Base-by-base conservation (phyloP, 2,329 filamentous ascomycete genomes). In the Xylariales sp. region DNA sequence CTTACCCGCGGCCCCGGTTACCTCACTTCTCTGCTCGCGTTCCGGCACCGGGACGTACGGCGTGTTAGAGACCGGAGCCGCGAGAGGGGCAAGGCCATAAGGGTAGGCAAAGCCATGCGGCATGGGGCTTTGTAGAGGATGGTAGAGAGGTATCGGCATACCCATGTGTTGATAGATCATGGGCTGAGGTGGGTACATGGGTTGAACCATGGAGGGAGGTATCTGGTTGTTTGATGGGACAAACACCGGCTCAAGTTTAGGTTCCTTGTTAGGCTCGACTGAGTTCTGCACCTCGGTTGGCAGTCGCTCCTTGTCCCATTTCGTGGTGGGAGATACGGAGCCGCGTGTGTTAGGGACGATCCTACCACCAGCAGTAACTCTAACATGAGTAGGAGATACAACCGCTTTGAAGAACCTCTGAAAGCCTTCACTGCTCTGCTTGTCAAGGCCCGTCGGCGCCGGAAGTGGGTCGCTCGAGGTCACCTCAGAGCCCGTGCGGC, bases 341-440 rank as follows among this genome's bases (percentile, higher is more conserved):
- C 81, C 83, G 50, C 88, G 83, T 41, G 84, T 89, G 73, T 91
- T 91, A 56, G 88, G 89, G 1, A 91, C 89, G 72, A 91, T 91
- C 45, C 88, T 84, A 49, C 89, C 89, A 65, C 89, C 88, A 67
- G 89, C 89, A 23, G 89, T 91, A 57, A 91, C 89, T 16, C 89
- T 86, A 69, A 91, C 85, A 76, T 91, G 88, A 14, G 87, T 89
- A 7, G 89, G 89, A 41, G 89, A 91, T 4, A 87, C 84, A n/a
- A 91, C 89, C 10, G 89, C 88, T 75, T 89, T 88, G 79, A 89
- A 90, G 75, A 91, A 91, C 60, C 85, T 83, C 76, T 89, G 86
- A 72, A 91, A 91, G n/a, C 89, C 89, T 75, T 90, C 87, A 41
- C 84, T 84, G 71, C 86, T 85, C 75, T 90, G 88, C 32, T 86